A percentile compares a stretch with the other conserved stretches of the same genome.
Evolutionary conservation across 805 yeast genomes (phyloP).

Genomic region (Starmerella scarabaei): DNA sequence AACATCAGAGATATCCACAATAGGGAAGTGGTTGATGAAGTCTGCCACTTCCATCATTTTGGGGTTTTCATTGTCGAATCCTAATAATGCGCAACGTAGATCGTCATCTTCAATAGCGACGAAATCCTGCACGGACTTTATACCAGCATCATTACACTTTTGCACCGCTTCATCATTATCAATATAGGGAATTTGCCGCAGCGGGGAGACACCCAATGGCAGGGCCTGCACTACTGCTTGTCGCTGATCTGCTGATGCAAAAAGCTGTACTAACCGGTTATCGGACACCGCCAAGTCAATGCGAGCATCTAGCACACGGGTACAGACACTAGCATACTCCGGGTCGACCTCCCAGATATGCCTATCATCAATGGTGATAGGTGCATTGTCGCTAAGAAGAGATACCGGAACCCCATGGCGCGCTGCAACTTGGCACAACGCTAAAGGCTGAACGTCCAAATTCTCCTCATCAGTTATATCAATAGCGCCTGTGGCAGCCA

Average conservation of each 20-base stretch:
- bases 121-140: slow-evolving; percentile 67
- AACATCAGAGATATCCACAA: slow-evolving; percentile 52
- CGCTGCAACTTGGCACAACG: slow-evolving; percentile 62
- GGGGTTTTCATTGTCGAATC: slow-evolving; percentile 33
- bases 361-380: not conserved
- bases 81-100: slow-evolving; percentile 46
- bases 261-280: slow-evolving; percentile 13
- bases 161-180: slow-evolving; percentile 33
- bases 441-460: slow-evolving; percentile 39
- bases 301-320: slow-evolving; percentile 43
- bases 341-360: not conserved
- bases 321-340: slow-evolving; percentile 27
- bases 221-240: slow-evolving; percentile 82
- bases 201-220: slow-evolving; percentile 68
- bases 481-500: slow-evolving; percentile 44
- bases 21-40: slow-evolving; percentile 84
- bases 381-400: slow-evolving; percentile 29
- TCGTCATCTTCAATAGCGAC: slow-evolving; percentile 59
- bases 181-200: slow-evolving; percentile 71
- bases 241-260: slow-evolving; percentile 70
- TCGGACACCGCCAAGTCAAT: slow-evolving; percentile 40
- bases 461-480: slow-evolving; percentile 35
- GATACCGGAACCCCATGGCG: slow-evolving; percentile 50
- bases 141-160: slow-evolving; percentile 40
- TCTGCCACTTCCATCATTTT: slow-evolving; percentile 55